Base-by-base conservation (phyloP, 441 rosid species). In the Erysimum pusillum region DNA sequence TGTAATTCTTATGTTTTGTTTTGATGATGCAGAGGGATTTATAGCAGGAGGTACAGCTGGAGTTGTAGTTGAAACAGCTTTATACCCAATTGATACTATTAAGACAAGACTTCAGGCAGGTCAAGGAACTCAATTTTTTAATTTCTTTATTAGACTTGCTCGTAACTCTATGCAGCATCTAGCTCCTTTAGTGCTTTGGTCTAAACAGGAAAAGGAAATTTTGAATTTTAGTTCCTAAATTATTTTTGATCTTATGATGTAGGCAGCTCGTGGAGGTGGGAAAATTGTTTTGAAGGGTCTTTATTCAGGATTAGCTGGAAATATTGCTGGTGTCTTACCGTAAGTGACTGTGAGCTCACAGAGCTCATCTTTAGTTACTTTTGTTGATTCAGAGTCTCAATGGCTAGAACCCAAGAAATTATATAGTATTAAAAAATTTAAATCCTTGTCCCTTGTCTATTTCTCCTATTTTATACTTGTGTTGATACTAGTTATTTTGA, bases 41-140 rank as follows among this genome's bases (percentile, higher is more conserved):
- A 80, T 90, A 74, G 95, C 92, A 20, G 95, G 95, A 78, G 92
- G 92, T 67, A 85, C 91, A 32, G 92, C 92, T 81, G 95, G 92
- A 60, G 95, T 87, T 79, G 92, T 90, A 46, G 92, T 88, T 75
- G 95, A 90, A 80, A 86, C 91, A 38, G 91, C 90, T 73, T 78
- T 90, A 41, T 90, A 90, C 77, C 95, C 92, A 25, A 90, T 90
- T 56, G 95, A 88, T 76, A 90, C 95, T 0, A 88, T 90, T 77
- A 90, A 90, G 85, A 90, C 95, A 9, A 80, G 92, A 73, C 88
- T 90, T 76, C 95, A 88, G 90, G 95, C 85, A 81, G 71, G 88
- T 88, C 82, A 57, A 73, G 6, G n/a, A 68, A 41, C 32, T 36
- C 14, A 4, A 3, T 18, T 17, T 71, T n/a, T 10, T 10, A 11